Percentiles rank a stretch among this genome's conserved stretches.
These are phyloP conservation scores for Metarhizium sp. DNA, from an alignment of 2,329 filamentous ascomycete genomes.

Conservation along the genomic window DNA sequence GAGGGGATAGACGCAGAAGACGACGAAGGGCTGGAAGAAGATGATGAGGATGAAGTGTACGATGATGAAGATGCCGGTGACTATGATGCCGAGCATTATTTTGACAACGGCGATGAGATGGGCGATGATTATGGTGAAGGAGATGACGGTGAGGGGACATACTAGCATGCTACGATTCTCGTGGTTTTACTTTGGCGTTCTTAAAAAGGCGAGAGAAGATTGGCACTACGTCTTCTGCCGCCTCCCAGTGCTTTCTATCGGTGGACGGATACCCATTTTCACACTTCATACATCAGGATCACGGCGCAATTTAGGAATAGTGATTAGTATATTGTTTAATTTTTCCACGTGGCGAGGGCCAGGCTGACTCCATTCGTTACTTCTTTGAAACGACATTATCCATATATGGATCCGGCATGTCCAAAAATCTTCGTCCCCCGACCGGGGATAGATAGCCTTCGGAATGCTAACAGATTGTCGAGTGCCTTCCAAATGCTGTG, in stretches of 20 bases:
- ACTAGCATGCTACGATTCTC: conserved; percentile 13
- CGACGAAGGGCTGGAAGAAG: conserved; percentile 36
- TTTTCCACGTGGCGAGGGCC: background rate
- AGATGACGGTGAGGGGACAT: conserved; percentile 38
- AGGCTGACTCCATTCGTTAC: background rate
- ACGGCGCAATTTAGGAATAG: background rate
- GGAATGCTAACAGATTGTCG: background rate
- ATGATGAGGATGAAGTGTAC: conserved; percentile 39
- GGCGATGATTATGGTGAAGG: conserved; percentile 42
- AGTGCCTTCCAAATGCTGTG: background rate
- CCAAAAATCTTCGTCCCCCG: background rate
- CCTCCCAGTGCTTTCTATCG: background rate
- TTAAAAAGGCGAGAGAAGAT: background rate
- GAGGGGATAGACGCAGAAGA: conserved; percentile 40
- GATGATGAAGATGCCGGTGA: conserved; percentile 52
- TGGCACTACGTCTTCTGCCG: background rate
- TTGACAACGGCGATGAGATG: conserved; percentile 48
- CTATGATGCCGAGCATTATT: conserved; percentile 52
- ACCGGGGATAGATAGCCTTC: background rate
- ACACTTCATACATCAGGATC: background rate
- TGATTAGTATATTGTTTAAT: background rate
- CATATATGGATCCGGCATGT: background rate
- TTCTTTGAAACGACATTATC: background rate
- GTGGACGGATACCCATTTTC: conserved; percentile 1
- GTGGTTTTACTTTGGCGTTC: background rate